A percentile compares a stretch with the other conserved stretches of the same genome.
Conservation (phyloP, 345 rosid genomes). For the Erucastrum elatum region DNA sequence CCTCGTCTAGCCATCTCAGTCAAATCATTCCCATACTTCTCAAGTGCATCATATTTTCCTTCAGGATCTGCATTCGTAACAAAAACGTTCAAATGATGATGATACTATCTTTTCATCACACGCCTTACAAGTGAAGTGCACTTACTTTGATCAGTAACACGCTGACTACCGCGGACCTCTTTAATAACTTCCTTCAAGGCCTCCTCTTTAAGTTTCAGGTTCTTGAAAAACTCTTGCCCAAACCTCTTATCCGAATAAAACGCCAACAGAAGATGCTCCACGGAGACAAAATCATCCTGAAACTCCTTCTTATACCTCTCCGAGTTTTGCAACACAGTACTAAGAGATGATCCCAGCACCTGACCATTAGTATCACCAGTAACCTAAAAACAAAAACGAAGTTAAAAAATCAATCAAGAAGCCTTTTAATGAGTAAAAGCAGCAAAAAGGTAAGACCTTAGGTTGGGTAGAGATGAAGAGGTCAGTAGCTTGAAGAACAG, state of each 20-base stretch:
- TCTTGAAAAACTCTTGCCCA: conserved; percentile 63
- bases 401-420: neutral
- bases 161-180: conserved; percentile 82
- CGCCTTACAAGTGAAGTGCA: neutral
- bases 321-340: conserved; percentile 58
- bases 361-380: conserved; percentile 69
- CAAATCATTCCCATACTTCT: conserved; percentile 88
- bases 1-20: conserved; percentile 89
- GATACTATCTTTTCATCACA: neutral
- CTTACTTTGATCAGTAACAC: conserved; percentile 91
- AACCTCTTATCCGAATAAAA: conserved; percentile 73
- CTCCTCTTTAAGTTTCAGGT: conserved; percentile 58
- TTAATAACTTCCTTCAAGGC: conserved; percentile 62
- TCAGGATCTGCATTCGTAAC: conserved; percentile 59
- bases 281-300: conserved; percentile 78
- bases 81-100: neutral
- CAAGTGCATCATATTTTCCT: conserved; percentile 77
- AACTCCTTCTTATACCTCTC: conserved; percentile 66
- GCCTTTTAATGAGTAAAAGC: neutral
- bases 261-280: conserved; percentile 73
- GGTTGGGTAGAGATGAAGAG: conserved; percentile 74
- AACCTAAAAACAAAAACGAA: conserved; percentile 45
- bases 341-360: conserved; percentile 57
- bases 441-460: conserved; percentile 19
- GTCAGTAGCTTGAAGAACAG: conserved; percentile 66